Base-by-base conservation (phyloP, 2,329 filamentous ascomycete species). In the Sporothrix pseudoabietina region DNA sequence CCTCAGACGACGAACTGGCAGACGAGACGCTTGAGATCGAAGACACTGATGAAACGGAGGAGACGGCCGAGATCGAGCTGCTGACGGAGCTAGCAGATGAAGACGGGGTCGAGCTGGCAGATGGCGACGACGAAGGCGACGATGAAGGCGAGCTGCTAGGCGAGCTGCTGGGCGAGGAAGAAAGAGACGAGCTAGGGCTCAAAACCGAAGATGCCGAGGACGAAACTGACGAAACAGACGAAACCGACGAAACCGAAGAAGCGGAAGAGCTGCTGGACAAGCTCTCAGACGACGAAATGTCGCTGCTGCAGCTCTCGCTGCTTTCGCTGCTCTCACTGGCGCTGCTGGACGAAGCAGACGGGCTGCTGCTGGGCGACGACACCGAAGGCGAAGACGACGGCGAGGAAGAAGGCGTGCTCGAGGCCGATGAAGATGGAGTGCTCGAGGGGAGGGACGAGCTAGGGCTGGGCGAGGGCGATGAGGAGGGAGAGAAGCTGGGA, bases 371-470 rank as follows among this genome's bases (percentile, higher is more conserved):
- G 35, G n/a, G 35, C 35, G 44, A 49, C 44, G 35, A 30, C 59
- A 44, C 59, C 16, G 59, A 49, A 16, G 61, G 22, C 22, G 44
- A 49, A 30, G 52, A 55, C 39, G 61, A 30, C 3, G 39, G n/a
- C 4, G 63, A 49, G 3, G 41, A 49, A 4, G 63, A 66, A 8
- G 26, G 22, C 22, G 41, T 16, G 22, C 35, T 12, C 19, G 39
- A 49, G 9, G 26, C 44, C 10, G 44, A 52, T 3, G 65, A 22
- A 5, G 26, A 35, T 7, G 44, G 14, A 8, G 39, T 66, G n/a
- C 61, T 65, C 12, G 39, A 49, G 2, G 61, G 61, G 39, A 66
- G 22, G 19, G 61, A 66, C 2, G 61, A 66, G n/a, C 61, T 66
- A 1, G 61, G n/a, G 39, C 61, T 66, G 12, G 61, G 61, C 61